Percentiles rank a stretch among this genome's conserved stretches.
These are phyloP conservation scores for Triglochin maritima DNA, from an alignment of 106 monocot species.

Conservation along the genomic window DNA sequence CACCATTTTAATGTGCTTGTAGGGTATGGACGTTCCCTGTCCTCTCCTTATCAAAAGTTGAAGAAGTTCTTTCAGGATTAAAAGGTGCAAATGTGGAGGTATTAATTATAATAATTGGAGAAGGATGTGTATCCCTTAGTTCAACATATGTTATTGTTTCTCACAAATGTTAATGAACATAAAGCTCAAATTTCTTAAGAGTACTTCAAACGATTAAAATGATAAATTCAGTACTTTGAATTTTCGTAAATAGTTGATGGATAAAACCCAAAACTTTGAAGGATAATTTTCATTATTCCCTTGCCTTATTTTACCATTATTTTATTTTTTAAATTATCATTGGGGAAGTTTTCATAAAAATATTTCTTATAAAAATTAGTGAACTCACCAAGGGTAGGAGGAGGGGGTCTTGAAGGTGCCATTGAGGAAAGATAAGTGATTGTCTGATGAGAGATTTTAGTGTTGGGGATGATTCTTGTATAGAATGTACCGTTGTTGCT, in stretches of 20 bases:
- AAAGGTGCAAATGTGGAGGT: conserved; percentile 58
- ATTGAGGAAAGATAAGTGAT: too few species aligned
- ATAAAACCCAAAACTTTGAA: not conserved
- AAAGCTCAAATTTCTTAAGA: not conserved
- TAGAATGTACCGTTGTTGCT: too few species aligned
- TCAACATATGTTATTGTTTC: not conserved
- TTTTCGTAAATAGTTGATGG: not conserved
- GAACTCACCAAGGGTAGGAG: too few species aligned
- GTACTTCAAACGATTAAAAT: not conserved
- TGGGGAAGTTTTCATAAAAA: too few species aligned
- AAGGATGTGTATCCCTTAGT: not conserved
- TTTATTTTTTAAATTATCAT: too few species aligned
- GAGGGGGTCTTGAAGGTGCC: too few species aligned
- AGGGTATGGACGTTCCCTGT: conserved; percentile 89
- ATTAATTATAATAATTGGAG: not conserved
- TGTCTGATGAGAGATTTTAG: too few species aligned
- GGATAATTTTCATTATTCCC: not conserved
- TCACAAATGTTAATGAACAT: not conserved
- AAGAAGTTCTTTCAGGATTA: conserved; percentile 52
- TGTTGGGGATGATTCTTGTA: too few species aligned
- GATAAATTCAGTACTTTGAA: not conserved
- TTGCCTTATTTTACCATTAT: too few species aligned
- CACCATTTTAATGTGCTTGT: not conserved
- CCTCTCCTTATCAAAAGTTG: conserved; percentile 52
- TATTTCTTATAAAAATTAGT: too few species aligned